Evolutionary conservation across 164 flowering plant species (phyloP).

Genomic region (Vitis labrusca): DNA sequence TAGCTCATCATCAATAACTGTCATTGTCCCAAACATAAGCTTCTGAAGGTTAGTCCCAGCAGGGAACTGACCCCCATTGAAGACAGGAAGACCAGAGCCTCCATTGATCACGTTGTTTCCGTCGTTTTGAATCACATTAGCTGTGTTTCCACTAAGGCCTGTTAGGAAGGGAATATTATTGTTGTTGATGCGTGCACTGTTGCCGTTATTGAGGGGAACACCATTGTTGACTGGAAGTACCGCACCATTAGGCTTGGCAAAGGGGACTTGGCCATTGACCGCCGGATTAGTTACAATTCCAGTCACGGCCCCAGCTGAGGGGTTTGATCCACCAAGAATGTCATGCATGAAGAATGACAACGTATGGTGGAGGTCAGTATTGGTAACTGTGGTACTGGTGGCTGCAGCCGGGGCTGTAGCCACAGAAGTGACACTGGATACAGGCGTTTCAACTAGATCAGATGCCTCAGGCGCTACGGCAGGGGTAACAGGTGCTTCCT

Average conservation of each 20-base stretch:
- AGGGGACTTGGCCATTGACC: constrained; percentile 63
- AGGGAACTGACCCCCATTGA: constrained; percentile 47
- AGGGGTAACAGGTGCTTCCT: constrained; percentile 22
- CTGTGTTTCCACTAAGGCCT: constrained; percentile 39
- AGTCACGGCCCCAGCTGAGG: constrained; percentile 62
- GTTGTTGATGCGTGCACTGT: constrained; percentile 48
- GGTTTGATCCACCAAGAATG: constrained; percentile 56
- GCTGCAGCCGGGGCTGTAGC: constrained; percentile 8
- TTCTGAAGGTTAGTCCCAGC: constrained; percentile 42
- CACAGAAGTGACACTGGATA: neutral
- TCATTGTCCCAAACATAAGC: constrained; percentile 67
- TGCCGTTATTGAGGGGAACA: constrained; percentile 44
- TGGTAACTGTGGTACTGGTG: constrained; percentile 7
- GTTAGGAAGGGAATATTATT: constrained; percentile 54
- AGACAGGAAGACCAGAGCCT: constrained; percentile 22
- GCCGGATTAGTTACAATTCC: constrained; percentile 60
- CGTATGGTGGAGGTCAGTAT: constrained; percentile 19
- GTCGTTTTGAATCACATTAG: constrained; percentile 30
- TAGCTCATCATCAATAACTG: constrained; percentile 65
- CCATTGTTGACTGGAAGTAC: constrained; percentile 53
- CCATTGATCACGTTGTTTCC: constrained; percentile 27
- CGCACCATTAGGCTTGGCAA: constrained; percentile 73
- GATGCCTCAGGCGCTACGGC: neutral
- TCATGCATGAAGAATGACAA: constrained; percentile 59
- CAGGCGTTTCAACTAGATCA: neutral